A percentile compares a stretch with the other conserved stretches of the same genome.
phyloP scores from a whole-genome alignment of 2,329 filamentous ascomycete species.

The Juglanconis juglandina region DNA sequence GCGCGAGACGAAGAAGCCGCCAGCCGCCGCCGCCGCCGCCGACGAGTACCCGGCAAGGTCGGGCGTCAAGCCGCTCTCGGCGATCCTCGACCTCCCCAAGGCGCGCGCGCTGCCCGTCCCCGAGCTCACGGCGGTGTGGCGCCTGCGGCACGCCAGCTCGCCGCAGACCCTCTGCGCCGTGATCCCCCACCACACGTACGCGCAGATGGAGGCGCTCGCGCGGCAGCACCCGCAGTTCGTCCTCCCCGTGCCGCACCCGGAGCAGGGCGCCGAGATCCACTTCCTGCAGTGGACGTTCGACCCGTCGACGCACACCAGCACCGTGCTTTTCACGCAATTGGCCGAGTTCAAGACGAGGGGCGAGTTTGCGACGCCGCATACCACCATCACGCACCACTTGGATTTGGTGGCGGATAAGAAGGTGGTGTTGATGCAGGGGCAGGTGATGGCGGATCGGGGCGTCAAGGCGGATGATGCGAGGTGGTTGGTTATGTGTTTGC shows the following conservation, averaged over 20 bases:
- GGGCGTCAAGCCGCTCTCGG: slow-evolving; percentile 44
- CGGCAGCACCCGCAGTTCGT: slow-evolving; percentile 82
- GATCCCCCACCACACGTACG: slow-evolving; percentile 72
- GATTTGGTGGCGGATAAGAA: slow-evolving; percentile 73
- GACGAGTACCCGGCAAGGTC: slow-evolving; percentile 24
- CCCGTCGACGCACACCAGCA: slow-evolving; percentile 56
- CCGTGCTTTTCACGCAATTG: slow-evolving; percentile 88
- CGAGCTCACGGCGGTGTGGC: slow-evolving; percentile 87
- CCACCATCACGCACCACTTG: slow-evolving; percentile 85
- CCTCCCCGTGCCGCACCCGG: slow-evolving; percentile 71
- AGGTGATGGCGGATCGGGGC: slow-evolving; percentile 71
- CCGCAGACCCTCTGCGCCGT: slow-evolving; percentile 77
- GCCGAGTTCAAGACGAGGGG: slow-evolving; percentile 90
- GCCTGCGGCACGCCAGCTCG: slow-evolving; percentile 74
- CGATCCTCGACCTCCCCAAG: slow-evolving; percentile 75
- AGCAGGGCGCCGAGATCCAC: slow-evolving; percentile 81
- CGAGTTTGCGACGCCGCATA: slow-evolving; percentile 87
- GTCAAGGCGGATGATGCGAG: slow-evolving; percentile 77
- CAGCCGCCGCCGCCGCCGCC: slow-evolving; percentile 24
- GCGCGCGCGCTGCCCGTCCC: slow-evolving; percentile 67
- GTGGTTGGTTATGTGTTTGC: slow-evolving; percentile 88
- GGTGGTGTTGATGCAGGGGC: slow-evolving; percentile 81
- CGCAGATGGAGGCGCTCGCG: slow-evolving; percentile 67
- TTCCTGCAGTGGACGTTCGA: slow-evolving; percentile 97
- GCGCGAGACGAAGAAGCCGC: background rate